Conservation (phyloP, 73 alveolate species). For the Paramecium sonneborni region DNA sequence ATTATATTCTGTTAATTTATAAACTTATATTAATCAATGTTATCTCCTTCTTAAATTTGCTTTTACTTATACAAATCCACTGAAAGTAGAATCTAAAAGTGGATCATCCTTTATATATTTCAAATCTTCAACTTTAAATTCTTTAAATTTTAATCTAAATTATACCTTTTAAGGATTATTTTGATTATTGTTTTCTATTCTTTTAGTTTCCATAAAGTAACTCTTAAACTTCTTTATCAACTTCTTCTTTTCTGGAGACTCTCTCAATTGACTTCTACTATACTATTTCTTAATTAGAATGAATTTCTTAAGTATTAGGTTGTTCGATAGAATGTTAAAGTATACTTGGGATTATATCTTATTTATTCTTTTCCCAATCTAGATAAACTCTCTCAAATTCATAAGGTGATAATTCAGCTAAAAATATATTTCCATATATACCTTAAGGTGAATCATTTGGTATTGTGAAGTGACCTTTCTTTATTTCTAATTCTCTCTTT, state of each 20-base stretch:
- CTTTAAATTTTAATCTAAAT: neutral
- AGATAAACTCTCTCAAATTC: constrained; percentile 41
- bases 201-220: neutral
- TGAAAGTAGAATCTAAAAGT: neutral
- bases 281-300: neutral
- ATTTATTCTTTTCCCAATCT: constrained; percentile 43
- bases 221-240: neutral
- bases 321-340: neutral
- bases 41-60: constrained; percentile 35
- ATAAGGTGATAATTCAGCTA: constrained; percentile 7
- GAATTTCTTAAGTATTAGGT: neutral
- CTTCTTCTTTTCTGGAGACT: constrained; percentile 43
- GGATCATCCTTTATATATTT: constrained; percentile 52
- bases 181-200: neutral
- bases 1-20: neutral
- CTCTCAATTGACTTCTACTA: neutral
- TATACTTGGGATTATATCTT: constrained; percentile 24
- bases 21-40: neutral
- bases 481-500: neutral
- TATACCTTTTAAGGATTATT: neutral
- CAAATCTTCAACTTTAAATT: constrained; percentile 47
- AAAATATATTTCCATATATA: neutral
- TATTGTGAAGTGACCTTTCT: constrained; percentile 10
- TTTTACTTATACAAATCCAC: constrained; percentile 8
- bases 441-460: constrained; percentile 47